These are phyloP conservation scores for Fonsecaea nubica DNA, from an alignment of 2,329 filamentous ascomycete species.

Conservation along the genomic window DNA sequence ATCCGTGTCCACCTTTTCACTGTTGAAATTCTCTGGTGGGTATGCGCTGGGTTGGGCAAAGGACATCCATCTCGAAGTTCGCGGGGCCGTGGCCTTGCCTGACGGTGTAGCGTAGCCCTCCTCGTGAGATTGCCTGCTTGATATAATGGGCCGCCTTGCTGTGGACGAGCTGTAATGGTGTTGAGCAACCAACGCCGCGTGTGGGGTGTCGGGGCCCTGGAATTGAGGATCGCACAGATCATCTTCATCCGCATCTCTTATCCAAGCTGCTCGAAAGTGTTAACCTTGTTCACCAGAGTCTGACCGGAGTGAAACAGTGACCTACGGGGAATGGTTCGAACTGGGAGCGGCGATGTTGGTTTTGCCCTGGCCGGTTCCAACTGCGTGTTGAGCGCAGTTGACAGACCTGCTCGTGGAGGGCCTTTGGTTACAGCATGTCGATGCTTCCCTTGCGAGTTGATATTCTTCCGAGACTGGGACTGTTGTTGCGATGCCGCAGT, in stretches of 20 bases:
- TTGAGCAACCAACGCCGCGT: conserved; percentile 53
- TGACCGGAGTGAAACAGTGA: not conserved
- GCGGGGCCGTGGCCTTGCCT: conserved; percentile 37
- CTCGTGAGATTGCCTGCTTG: conserved; percentile 21
- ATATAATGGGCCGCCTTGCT: conserved; percentile 39
- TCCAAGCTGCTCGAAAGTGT: conserved; percentile 45
- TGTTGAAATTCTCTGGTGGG: conserved; percentile 47
- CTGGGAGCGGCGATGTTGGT: conserved; percentile 26
- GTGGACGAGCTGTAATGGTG: conserved; percentile 53
- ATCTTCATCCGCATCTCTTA: conserved; percentile 51
- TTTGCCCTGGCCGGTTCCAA: conserved; percentile 19
- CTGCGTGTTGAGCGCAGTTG: not conserved
- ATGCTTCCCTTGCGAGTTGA: conserved; percentile 20
- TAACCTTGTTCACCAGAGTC: not conserved
- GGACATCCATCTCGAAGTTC: conserved; percentile 55
- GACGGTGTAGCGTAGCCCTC: conserved; percentile 28
- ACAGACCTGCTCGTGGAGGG: conserved; percentile 14
- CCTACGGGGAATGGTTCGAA: conserved; percentile 35
- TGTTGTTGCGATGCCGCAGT: conserved; percentile 8
- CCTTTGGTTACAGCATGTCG: conserved; percentile 23
- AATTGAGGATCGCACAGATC: conserved; percentile 47
- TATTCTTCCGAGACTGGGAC: conserved; percentile 20
- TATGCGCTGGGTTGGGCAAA: conserved; percentile 54
- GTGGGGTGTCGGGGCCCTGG: conserved; percentile 47
- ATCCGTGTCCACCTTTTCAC: conserved; percentile 53